phyloP scores from a whole-genome alignment of 352 stramenopile species.

The Phytophthora citricola region DNA sequence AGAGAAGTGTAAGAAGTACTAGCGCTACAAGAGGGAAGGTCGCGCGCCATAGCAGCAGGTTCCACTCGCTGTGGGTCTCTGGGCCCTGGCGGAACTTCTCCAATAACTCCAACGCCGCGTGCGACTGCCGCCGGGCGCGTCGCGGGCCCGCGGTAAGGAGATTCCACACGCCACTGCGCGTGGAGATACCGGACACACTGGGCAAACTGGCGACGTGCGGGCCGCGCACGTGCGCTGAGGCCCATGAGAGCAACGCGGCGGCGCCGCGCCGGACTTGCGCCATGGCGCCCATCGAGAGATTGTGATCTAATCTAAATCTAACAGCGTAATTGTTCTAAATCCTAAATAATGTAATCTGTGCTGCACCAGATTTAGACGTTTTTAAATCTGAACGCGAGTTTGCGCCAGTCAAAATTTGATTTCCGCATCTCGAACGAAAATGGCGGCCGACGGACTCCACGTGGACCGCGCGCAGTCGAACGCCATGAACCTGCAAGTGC shows the following conservation, averaged over 20 bases:
- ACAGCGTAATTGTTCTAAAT: too few relatives aligned
- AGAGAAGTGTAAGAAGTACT: constrained; percentile 73
- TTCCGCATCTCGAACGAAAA: constrained; percentile 21
- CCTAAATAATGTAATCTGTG: too few relatives aligned
- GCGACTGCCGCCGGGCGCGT: constrained; percentile 35
- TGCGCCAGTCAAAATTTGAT: constrained; percentile 20
- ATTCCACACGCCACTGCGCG: constrained; percentile 12
- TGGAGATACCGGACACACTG: constrained; percentile 9
- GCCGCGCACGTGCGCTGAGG: constrained; percentile 18
- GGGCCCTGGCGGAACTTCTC: constrained; percentile 77
- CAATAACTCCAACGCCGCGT: constrained; percentile 65
- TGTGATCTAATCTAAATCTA: background rate
- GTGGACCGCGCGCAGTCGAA: constrained; percentile 86
- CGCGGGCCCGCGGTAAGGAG: constrained; percentile 27
- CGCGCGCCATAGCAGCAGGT: constrained; percentile 80
- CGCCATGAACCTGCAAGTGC: constrained; percentile 88
- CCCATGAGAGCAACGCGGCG: constrained; percentile 28
- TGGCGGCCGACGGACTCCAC: constrained; percentile 52
- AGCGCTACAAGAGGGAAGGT: constrained; percentile 84
- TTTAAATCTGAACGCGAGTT: background rate
- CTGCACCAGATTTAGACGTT: too few relatives aligned
- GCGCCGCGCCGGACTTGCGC: constrained; percentile 36
- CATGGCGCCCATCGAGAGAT: constrained; percentile 10
- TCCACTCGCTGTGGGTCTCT: constrained; percentile 84
- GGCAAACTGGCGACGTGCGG: constrained; percentile 24